phyloP scores from a whole-genome alignment of 2,329 filamentous ascomycete genomes.

The Aspergillus brunneoviolaceus region DNA sequence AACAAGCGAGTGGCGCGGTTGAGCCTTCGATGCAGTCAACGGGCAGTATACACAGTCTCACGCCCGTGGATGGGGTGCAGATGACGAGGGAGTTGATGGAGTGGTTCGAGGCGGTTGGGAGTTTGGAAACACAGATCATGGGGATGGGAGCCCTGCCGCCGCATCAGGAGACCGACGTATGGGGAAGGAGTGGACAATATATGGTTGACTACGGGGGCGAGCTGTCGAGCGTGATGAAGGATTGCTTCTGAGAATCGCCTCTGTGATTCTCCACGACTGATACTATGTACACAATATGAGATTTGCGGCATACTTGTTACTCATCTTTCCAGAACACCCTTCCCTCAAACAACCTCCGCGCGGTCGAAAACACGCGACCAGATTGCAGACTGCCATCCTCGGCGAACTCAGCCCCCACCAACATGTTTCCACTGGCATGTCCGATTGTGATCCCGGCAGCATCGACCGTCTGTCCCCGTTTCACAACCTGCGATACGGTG shows the following conservation, averaged over 20 bases:
- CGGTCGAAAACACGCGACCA: constrained; percentile 50
- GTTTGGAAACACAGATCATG: constrained; percentile 46
- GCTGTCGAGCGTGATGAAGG: constrained; percentile 57
- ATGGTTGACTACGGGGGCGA: constrained; percentile 58
- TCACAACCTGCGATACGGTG: constrained; percentile 36
- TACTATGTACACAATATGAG: background rate
- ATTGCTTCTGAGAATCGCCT: constrained; percentile 32
- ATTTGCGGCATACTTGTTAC: background rate
- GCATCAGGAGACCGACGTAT: constrained; percentile 21
- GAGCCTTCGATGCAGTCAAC: background rate
- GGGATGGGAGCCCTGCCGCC: constrained; percentile 25
- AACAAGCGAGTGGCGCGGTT: background rate
- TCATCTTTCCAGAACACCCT: constrained; percentile 41
- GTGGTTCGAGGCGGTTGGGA: constrained; percentile 62
- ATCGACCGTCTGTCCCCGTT: constrained; percentile 25
- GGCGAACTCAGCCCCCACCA: constrained; percentile 45
- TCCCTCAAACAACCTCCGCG: constrained; percentile 51
- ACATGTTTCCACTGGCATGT: constrained; percentile 50
- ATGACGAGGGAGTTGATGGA: constrained; percentile 59
- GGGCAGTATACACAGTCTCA: constrained; percentile 49
- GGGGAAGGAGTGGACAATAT: constrained; percentile 23
- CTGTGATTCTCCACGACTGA: background rate
- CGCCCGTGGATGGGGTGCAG: constrained; percentile 53
- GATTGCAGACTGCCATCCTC: constrained; percentile 33
- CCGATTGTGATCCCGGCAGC: constrained; percentile 42